Evolutionary conservation across 2,329 filamentous ascomycete species (phyloP).

Genomic region (Aspergillus sp.): DNA sequence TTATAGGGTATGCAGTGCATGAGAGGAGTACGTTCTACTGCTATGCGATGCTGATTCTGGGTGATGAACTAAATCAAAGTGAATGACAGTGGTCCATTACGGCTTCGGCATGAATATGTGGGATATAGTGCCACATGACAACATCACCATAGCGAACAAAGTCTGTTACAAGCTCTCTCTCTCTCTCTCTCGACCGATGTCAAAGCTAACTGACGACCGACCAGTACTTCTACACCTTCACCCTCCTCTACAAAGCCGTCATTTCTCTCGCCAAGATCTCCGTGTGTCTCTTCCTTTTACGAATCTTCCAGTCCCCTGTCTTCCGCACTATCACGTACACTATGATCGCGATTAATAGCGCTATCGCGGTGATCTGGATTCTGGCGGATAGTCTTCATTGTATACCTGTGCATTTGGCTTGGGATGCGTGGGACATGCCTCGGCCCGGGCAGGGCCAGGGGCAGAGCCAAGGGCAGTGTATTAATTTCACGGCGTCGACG

Average conservation of each 20-base stretch:
- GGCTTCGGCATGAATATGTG: constrained; percentile 17
- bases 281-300: constrained; percentile 16
- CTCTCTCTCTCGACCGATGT: background rate
- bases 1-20: constrained; percentile 8
- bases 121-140: constrained; percentile 12
- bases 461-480: constrained; percentile 6
- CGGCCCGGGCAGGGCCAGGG: background rate
- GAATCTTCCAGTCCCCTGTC: constrained; percentile 12
- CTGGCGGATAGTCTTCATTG: constrained; percentile 13
- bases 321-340: constrained; percentile 12
- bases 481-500: constrained; percentile 12
- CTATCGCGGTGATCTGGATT: constrained; percentile 14
- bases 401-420: constrained; percentile 14
- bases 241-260: constrained; percentile 13
- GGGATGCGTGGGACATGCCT: constrained; percentile 10
- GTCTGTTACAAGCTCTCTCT: constrained; percentile 2
- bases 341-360: constrained; percentile 13
- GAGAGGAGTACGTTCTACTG: constrained; percentile 5
- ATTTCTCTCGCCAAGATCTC: constrained; percentile 19
- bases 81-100: constrained; percentile 11
- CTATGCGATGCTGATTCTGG: background rate
- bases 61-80: background rate
- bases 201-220: background rate
- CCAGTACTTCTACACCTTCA: constrained; percentile 13
- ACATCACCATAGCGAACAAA: constrained; percentile 14